Evolutionary conservation across 176 grass and related monocot species (phyloP).

Genomic region (Zizania latifolia): DNA sequence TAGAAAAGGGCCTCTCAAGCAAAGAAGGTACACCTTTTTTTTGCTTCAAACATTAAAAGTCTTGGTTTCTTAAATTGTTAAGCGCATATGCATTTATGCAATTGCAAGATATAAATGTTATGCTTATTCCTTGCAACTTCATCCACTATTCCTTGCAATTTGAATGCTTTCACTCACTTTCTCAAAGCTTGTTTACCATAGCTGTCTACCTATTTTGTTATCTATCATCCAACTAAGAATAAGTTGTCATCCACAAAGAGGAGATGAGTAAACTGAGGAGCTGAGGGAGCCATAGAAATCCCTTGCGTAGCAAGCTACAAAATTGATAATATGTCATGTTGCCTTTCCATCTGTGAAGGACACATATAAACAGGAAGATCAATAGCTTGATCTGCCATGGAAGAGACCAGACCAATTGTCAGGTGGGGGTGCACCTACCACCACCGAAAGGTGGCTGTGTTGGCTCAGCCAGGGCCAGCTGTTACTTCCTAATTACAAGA

Average conservation of each 20-base stretch:
- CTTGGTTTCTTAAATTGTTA: not conserved
- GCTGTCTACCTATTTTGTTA: too few species aligned
- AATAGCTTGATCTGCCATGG: not conserved
- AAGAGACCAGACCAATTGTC: too few species aligned
- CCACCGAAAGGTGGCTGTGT: too few species aligned
- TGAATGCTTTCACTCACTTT: too few species aligned
- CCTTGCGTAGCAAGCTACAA: not conserved
- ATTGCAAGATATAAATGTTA: not conserved
- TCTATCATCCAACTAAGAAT: not conserved
- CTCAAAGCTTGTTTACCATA: not conserved
- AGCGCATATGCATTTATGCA: not conserved
- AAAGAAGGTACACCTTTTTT: constrained; percentile 72
- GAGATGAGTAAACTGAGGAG: too few species aligned
- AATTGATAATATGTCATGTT: not conserved
- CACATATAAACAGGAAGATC: not conserved
- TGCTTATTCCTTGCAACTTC: not conserved
- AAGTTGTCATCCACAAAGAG: too few species aligned
- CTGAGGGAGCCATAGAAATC: too few species aligned
- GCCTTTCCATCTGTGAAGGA: not conserved
- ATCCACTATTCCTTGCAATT: too few species aligned
- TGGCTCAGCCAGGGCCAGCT: too few species aligned
- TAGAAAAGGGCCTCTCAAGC: constrained; percentile 68
- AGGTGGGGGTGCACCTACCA: too few species aligned
- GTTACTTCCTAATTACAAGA: too few species aligned
- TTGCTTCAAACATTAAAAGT: not conserved